A percentile compares a stretch with the other conserved stretches of the same genome.
These are phyloP conservation scores for Solanum aculeatissimum DNA, from an alignment of 305 asterid species.

Conservation along the genomic window DNA sequence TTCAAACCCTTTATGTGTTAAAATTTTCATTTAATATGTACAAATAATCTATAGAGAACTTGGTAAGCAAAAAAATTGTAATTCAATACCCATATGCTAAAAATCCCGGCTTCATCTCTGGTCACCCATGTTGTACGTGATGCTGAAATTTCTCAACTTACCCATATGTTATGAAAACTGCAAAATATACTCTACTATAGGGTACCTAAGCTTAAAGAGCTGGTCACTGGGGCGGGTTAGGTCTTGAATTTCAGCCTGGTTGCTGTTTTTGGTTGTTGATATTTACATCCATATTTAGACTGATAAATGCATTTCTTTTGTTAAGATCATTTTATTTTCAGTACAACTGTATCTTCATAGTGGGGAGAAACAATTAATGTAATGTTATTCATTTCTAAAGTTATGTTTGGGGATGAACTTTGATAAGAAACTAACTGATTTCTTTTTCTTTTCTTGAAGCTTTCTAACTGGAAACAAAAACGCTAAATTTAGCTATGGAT, in stretches of 20 bases:
- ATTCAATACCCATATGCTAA: not conserved
- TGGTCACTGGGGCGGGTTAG: not conserved
- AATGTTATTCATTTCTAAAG: not conserved
- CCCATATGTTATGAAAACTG: not conserved
- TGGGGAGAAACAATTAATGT: not conserved
- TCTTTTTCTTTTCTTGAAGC: slow-evolving; percentile 21
- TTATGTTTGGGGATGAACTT: not conserved
- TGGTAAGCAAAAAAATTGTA: not conserved
- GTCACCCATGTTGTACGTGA: not conserved
- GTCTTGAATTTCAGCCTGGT: not conserved
- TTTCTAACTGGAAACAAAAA: slow-evolving; percentile 32
- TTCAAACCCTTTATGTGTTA: not conserved
- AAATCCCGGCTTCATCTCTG: not conserved
- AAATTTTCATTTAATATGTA: not conserved
- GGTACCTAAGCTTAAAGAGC: not conserved
- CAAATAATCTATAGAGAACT: not conserved
- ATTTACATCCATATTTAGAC: not conserved
- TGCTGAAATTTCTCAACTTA: not conserved
- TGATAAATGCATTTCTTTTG: not conserved
- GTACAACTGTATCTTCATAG: not conserved
- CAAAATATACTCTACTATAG: not conserved
- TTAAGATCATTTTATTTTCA: not conserved
- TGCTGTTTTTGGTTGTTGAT: not conserved
- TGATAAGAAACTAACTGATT: not conserved
- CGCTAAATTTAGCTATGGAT: slow-evolving; percentile 53